These are phyloP conservation scores for Wickerhamiella sorbophila DNA, from an alignment of 805 yeast species.

Conservation along the genomic window DNA sequence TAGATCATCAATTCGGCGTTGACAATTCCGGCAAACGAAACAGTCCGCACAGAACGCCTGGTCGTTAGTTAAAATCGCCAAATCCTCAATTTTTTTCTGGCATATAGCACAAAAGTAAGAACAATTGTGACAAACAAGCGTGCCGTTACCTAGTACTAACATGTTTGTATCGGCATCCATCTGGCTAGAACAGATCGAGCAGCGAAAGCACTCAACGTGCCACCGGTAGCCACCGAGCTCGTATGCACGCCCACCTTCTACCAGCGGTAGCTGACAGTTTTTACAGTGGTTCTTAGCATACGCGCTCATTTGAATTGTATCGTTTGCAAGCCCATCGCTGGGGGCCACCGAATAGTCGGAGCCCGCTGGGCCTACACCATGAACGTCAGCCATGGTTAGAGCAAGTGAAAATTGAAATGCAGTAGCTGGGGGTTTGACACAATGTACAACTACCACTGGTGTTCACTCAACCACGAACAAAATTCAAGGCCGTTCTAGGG, in stretches of 20 bases:
- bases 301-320: slow-evolving; percentile 12
- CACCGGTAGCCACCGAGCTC: slow-evolving; percentile 90
- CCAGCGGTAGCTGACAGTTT: slow-evolving; percentile 28
- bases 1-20: slow-evolving; percentile 70
- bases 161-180: slow-evolving; percentile 82
- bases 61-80: slow-evolving; percentile 89
- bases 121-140: slow-evolving; percentile 77
- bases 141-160: slow-evolving; percentile 84
- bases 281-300: slow-evolving; percentile 17
- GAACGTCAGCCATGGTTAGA: background rate
- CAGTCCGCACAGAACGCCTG: slow-evolving; percentile 88
- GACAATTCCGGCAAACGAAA: slow-evolving; percentile 81
- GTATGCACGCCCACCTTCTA: slow-evolving; percentile 85
- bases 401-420: background rate
- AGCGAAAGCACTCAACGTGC: slow-evolving; percentile 87
- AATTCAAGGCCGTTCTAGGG: no score
- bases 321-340: slow-evolving; percentile 1
- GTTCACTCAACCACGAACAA: no score
- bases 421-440: no score
- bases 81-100: slow-evolving; percentile 72
- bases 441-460: no score
- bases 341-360: slow-evolving; percentile 1
- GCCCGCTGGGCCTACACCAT: no score
- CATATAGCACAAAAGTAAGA: slow-evolving; percentile 84
- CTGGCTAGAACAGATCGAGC: slow-evolving; percentile 67